A percentile compares a stretch with the other conserved stretches of the same genome.
These are phyloP conservation scores for Cyberlindnera suaveolens DNA, from an alignment of 805 yeast genomes.

Conservation along the genomic window DNA sequence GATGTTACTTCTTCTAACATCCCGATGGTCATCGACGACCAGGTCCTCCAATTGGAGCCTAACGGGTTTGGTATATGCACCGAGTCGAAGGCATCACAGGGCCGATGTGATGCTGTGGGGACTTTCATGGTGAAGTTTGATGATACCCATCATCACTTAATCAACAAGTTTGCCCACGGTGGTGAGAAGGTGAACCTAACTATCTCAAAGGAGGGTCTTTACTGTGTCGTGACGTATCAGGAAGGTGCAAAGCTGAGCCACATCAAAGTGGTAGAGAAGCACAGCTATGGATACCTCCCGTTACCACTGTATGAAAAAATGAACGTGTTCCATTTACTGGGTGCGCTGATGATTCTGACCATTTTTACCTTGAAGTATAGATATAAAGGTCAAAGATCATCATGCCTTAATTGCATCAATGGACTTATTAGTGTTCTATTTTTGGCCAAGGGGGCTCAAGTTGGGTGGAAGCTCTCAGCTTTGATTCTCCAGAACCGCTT, in stretches of 20 bases:
- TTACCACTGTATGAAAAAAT: slow-evolving; percentile 1
- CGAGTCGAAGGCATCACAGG: slow-evolving; percentile 4
- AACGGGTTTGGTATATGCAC: slow-evolving; percentile 13
- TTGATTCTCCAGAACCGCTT: not conserved
- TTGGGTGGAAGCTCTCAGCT: not conserved
- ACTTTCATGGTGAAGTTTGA: slow-evolving; percentile 7
- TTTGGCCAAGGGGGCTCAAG: not conserved
- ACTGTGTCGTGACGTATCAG: slow-evolving; percentile 11
- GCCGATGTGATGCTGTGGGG: slow-evolving; percentile 9
- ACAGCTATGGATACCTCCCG: slow-evolving; percentile 7
- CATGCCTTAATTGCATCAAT: slow-evolving; percentile 4
- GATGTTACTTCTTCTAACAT: slow-evolving; percentile 10
- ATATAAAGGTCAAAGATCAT: too few relatives aligned
- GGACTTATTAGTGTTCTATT: slow-evolving; percentile 2
- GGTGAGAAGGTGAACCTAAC: not conserved
- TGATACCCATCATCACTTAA: not conserved
- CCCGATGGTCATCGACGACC: slow-evolving; percentile 6
- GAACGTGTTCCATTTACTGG: not conserved
- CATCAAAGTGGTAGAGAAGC: slow-evolving; percentile 2
- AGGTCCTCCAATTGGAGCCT: slow-evolving; percentile 1
- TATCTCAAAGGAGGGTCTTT: slow-evolving; percentile 4
- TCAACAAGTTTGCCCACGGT: not conserved
- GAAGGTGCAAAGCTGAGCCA: slow-evolving; percentile 6
- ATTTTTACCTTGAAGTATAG: too few relatives aligned
- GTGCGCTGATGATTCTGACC: too few relatives aligned